Conservation (phyloP, 805 yeast genomes). For the Candida dajiaensis region DNA sequence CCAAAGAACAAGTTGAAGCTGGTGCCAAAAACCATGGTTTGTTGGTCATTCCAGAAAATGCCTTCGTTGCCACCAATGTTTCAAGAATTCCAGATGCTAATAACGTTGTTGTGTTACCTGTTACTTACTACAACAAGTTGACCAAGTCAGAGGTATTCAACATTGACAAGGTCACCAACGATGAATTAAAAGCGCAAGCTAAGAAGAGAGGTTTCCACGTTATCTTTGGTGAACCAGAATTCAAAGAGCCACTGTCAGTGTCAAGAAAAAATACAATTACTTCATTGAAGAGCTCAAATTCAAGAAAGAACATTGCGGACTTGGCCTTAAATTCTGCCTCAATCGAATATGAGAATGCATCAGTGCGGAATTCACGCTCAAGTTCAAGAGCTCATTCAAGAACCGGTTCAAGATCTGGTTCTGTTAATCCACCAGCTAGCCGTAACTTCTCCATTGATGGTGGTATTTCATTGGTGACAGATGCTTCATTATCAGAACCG, state of each 20-base stretch:
- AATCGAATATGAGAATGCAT: constrained; percentile 21
- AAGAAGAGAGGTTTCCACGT: constrained; percentile 42
- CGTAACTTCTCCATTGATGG: constrained; percentile 28
- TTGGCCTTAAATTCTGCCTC: constrained; percentile 26
- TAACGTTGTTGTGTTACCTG: constrained; percentile 59
- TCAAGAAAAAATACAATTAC: constrained; percentile 18
- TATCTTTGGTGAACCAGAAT: constrained; percentile 13
- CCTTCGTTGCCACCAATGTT: constrained; percentile 59
- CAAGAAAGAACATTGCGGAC: constrained; percentile 24
- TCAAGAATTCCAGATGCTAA: constrained; percentile 47
- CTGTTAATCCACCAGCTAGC: constrained; percentile 9
- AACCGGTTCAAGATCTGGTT: constrained; percentile 12
- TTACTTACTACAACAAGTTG: constrained; percentile 55
- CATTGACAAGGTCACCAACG: constrained; percentile 40
- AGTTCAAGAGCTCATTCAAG: constrained; percentile 11
- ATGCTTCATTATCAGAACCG: constrained; percentile 59
- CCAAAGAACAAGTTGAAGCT: constrained; percentile 26
- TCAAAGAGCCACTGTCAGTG: constrained; percentile 8
- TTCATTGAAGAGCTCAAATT: constrained; percentile 18
- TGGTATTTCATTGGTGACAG: constrained; percentile 40
- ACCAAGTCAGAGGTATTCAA: constrained; percentile 38
- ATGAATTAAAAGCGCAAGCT: constrained; percentile 39
- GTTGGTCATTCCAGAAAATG: constrained; percentile 50
- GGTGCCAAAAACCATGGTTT: constrained; percentile 42
- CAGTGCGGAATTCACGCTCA: constrained; percentile 13